A percentile compares a stretch with the other conserved stretches of the same genome.
Evolutionary conservation across 306 rosid genomes (phyloP).

Genomic region (Abrus precatorius): DNA sequence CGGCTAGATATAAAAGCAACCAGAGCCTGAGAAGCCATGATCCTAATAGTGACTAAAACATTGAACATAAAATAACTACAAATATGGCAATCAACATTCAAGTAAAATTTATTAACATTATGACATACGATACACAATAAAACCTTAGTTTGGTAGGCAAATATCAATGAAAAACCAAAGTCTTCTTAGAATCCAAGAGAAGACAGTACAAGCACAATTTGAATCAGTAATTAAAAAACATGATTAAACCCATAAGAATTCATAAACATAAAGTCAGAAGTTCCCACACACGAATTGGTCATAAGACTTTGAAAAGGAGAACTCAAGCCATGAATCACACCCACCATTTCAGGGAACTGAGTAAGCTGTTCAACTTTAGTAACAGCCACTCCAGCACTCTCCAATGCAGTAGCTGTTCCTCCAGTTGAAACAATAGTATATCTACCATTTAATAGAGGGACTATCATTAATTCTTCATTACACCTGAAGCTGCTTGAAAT

Average conservation of each 20-base stretch:
- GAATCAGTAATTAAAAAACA: not conserved
- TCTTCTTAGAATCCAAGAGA: not conserved
- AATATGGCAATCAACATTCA: not conserved
- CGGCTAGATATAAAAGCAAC: constrained; percentile 1
- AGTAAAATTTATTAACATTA: not conserved
- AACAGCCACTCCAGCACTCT: constrained; percentile 80
- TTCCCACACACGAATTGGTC: constrained; percentile 2
- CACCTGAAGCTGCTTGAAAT: constrained; percentile 28
- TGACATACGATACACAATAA: not conserved
- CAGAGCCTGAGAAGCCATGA: not conserved
- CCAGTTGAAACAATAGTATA: constrained; percentile 94
- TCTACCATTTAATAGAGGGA: constrained; percentile 51
- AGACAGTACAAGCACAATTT: not conserved
- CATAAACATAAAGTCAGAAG: not conserved
- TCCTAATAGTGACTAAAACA: constrained; percentile 15
- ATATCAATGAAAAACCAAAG: constrained; percentile 16
- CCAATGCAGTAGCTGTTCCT: constrained; percentile 91
- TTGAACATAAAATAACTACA: not conserved
- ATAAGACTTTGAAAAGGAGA: constrained; percentile 17
- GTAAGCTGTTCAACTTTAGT: constrained; percentile 93
- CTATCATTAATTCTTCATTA: constrained; percentile 14
- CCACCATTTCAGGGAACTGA: constrained; percentile 91
- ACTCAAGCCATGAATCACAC: constrained; percentile 33
- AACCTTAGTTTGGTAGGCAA: not conserved
- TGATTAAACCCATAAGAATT: constrained; percentile 16